Evolutionary conservation across 305 asterid genomes (phyloP).

Genomic region (Nicotiana rustica): DNA sequence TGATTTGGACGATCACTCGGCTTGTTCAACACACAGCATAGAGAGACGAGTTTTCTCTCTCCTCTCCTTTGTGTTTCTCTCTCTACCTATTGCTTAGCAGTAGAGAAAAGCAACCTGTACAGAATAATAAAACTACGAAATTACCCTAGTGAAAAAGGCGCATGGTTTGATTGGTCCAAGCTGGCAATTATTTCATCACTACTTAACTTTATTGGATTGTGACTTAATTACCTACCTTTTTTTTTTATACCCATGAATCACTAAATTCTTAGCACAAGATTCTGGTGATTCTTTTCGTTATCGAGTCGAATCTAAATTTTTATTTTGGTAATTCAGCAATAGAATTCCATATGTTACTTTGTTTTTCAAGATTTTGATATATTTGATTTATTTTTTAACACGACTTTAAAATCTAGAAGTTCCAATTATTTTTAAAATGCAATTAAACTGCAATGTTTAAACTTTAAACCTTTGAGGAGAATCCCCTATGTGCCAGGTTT

Average conservation of each 20-base stretch:
- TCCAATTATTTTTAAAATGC: no score
- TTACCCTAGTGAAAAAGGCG: neutral
- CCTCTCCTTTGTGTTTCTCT: neutral
- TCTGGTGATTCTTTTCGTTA: neutral
- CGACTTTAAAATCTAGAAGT: no score
- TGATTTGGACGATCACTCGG: neutral
- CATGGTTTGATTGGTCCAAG: neutral
- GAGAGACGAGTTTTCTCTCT: constrained; percentile 34
- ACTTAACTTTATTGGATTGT: neutral
- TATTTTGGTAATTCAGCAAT: no score
- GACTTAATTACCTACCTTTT: neutral
- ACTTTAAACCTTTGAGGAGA: no score
- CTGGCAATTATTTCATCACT: neutral
- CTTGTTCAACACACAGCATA: neutral
- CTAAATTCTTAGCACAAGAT: neutral
- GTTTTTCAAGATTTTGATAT: no score
- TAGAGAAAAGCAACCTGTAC: neutral
- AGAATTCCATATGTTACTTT: no score
- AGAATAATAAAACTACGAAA: neutral
- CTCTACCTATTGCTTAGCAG: neutral
- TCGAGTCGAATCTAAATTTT: neutral
- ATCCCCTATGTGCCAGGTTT: no score
- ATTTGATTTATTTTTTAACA: no score
- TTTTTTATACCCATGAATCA: neutral
- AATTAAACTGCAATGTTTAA: no score